Base-by-base conservation (phyloP, 164 flowering plant species). In the Vitis cinerea region DNA sequence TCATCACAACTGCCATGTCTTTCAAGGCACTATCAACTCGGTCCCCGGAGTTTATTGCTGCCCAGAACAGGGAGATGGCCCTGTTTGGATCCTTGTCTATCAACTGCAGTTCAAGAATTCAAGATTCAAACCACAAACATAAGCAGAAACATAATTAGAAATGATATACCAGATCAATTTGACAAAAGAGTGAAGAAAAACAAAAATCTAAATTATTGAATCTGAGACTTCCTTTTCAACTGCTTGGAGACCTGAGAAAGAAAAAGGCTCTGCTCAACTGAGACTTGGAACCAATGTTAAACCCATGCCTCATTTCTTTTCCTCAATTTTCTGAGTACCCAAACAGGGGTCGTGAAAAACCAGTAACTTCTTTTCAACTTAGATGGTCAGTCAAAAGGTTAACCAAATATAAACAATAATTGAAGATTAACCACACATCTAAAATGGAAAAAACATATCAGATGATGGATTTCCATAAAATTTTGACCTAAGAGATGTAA, bases 1-100 rank as follows among this genome's bases (percentile, higher is more conserved):
- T 91, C 98, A 94, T 91, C 59, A 90, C 94, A 12, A 88, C 74
- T 11, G 94, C 96, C 98, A 94, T 92, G 82, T 94, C 98, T 73
- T 91, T 91, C 75, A 94, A 64, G 16, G 98, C 94, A 73, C 98
- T 94, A 57, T 91, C 97, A 31, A 91, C 90, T 63, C 96, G 75
- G 76, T 94, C 98, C 23, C 96, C 93, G 8, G 82, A 63, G 67
- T 94, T 94, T 58, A 92, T 94, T 0, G 98, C 89, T 10, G 83
- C 77, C 98, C 98, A 94, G 73, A 94, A 94, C 64, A 91, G 67
- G 8, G 97, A 81, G 64, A 94, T 71, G 9, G 98, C 87, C 76
- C 66, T 86, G 71, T 72, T 73, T 51, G 94, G 96, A 77, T 90
- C 92, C 78, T 78, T 91, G 31, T 90, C 97, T 65, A 92, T 71